A percentile compares a stretch with the other conserved stretches of the same genome.
phyloP scores from a whole-genome alignment of 2,329 filamentous ascomycete genomes.

The Setomelanomma holmii region DNA sequence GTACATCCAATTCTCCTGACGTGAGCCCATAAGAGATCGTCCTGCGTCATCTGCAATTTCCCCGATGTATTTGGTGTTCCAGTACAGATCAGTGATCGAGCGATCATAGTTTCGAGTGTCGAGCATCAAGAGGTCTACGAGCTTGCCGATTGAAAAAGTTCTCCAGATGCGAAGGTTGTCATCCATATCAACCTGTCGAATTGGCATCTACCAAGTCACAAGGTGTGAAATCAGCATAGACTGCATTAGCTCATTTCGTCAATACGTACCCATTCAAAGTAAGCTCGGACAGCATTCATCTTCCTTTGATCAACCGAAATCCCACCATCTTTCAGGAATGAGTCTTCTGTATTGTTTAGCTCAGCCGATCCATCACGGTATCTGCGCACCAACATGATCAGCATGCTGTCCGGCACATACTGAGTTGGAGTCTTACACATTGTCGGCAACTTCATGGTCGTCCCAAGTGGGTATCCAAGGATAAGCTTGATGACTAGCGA shows the following conservation, averaged over 20 bases:
- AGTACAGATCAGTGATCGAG: conserved; percentile 54
- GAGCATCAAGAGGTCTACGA: conserved; percentile 53
- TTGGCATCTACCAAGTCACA: conserved; percentile 40
- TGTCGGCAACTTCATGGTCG: conserved; percentile 51
- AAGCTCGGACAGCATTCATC: conserved; percentile 56
- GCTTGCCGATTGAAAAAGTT: conserved; percentile 50
- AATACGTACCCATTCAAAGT: conserved; percentile 48
- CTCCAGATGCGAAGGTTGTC: conserved; percentile 53
- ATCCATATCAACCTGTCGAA: conserved; percentile 54
- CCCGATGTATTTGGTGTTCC: conserved; percentile 69
- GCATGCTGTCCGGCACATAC: too few species aligned
- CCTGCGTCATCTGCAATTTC: conserved; percentile 71
- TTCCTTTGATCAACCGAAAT: conserved; percentile 54
- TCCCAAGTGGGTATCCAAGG: conserved; percentile 57
- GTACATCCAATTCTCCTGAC: conserved; percentile 73
- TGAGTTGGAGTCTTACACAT: too few species aligned
- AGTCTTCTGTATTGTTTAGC: conserved; percentile 54
- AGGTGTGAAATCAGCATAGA: neutral
- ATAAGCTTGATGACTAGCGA: conserved; percentile 49
- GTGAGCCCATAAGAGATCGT: conserved; percentile 73
- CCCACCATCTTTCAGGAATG: conserved; percentile 49
- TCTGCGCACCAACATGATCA: too few species aligned
- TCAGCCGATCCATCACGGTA: conserved; percentile 50
- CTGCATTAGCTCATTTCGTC: too few species aligned
- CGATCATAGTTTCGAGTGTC: conserved; percentile 54